Conservation (phyloP, 2,329 filamentous ascomycete species). For the Thelonectria blattea region DNA sequence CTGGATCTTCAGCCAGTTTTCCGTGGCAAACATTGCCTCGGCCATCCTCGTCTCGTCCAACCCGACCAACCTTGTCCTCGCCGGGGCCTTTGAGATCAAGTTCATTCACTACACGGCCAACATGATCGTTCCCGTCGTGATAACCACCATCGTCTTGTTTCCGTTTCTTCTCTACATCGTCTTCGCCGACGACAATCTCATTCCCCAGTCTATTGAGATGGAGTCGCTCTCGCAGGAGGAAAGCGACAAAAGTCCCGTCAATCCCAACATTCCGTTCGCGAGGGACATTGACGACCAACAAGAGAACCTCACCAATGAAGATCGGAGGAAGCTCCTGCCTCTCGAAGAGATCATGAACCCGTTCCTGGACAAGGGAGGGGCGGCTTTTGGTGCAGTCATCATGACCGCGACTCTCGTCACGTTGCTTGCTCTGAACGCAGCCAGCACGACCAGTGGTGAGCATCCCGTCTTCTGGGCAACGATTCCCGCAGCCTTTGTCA, state of each 20-base stretch:
- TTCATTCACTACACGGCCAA: constrained; percentile 80
- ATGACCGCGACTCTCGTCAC: constrained; percentile 73
- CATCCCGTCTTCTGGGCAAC: constrained; percentile 72
- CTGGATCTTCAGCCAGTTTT: constrained; percentile 76
- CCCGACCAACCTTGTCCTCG: constrained; percentile 76
- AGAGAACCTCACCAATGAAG: constrained; percentile 47
- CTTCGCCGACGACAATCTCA: constrained; percentile 67
- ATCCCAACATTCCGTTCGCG: constrained; percentile 74
- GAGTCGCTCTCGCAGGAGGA: constrained; percentile 68
- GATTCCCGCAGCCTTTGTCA: constrained; percentile 69
- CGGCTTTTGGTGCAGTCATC: constrained; percentile 66
- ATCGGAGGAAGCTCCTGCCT: constrained; percentile 61
- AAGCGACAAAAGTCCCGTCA: constrained; percentile 63
- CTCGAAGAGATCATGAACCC: constrained; percentile 79
- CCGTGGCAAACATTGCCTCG: constrained; percentile 75
- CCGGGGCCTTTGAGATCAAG: constrained; percentile 73
- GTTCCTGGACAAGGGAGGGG: constrained; percentile 71
- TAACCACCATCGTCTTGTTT: constrained; percentile 71
- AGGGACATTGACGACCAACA: constrained; percentile 62
- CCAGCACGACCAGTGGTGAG: constrained; percentile 54
- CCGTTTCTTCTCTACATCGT: constrained; percentile 74
- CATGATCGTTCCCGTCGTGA: constrained; percentile 74
- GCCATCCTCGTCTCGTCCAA: constrained; percentile 80
- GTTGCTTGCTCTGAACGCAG: constrained; percentile 69
- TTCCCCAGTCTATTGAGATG: constrained; percentile 71